phyloP scores from a whole-genome alignment of 345 rosid genomes.

The Angophora floribunda region DNA sequence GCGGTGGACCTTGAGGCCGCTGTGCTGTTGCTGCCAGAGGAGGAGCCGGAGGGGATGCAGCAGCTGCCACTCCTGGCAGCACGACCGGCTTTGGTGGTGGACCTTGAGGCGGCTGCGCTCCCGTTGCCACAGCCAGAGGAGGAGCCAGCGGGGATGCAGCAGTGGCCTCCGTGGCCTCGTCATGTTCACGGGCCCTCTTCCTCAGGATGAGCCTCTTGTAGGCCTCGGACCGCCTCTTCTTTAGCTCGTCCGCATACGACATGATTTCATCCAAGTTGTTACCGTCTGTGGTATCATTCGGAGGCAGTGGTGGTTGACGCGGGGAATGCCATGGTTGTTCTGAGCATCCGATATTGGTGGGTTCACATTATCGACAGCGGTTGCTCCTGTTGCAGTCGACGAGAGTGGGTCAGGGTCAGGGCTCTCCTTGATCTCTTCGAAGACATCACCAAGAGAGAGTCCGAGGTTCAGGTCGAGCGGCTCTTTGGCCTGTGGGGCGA shows the following conservation, averaged over 20 bases:
- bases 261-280: background rate
- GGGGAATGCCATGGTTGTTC: background rate
- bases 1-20: no score
- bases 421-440: background rate
- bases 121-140: background rate
- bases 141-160: background rate
- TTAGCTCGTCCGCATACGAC: background rate
- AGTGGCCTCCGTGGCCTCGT: background rate
- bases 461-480: background rate
- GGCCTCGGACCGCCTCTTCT: background rate
- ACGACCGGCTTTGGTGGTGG: fast-evolving
- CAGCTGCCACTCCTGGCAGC: background rate
- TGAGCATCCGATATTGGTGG: background rate
- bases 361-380: background rate
- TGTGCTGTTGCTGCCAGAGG: background rate
- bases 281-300: background rate
- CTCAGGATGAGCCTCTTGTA: background rate
- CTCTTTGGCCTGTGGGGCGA: background rate
- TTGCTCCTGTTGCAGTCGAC: background rate
- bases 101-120: background rate
- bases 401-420: background rate
- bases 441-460: background rate
- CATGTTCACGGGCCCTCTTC: background rate
- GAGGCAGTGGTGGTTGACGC: background rate
- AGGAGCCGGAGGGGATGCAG: background rate